Evolutionary conservation across 2,329 filamentous ascomycete species (phyloP), one percentile per base, ranked within the genome.

Genomic region (Diaporthe citri): DNA sequence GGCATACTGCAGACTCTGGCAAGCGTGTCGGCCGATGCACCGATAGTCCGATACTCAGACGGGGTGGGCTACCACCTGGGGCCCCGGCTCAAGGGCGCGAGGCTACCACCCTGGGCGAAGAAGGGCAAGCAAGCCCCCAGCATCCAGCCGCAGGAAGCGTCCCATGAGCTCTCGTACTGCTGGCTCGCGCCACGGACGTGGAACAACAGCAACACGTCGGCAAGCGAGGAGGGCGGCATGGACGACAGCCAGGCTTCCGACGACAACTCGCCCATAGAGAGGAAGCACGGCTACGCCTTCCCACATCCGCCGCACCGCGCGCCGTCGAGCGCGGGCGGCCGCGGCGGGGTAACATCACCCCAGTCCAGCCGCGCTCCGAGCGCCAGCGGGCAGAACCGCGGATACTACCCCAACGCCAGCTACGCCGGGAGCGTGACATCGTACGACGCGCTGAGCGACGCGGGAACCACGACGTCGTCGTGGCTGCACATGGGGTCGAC

Each of bases 1-100:
- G 89, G 88, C 4, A 83, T 92, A 15, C 82, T 92, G 22, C 91
- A 93, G 81, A 89, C 88, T 0, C 85, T 92, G 2, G 90, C 90
- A 2, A 88, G 88, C 34, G 84, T 93, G 9, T 88, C 89, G 0
- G 90, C 91, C 1, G 91, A 92, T 75, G 86, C 87, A 0, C 89
- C 88, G 15, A 85, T 86, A 52, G 83, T 90, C 12, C 86, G 87
- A 17, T 89, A 89, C 80, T 85, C 84, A 4, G 87, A 89, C 8
- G 85, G 84, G 10, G 90, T 92, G 2, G 77, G 86, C 25, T 92
- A 92, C 79, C 89, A 92, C 78, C 83, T 92, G 10, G 88, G 86
- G 20, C 88, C 89, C 1, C 86, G 87, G 1, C 84, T 92, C 4
- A 87, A 86, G 75, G 88, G 87, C 2, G 86, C 86, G 36, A 84